These are phyloP conservation scores for Arachnomyces sp. DNA, from an alignment of 2,329 filamentous ascomycete genomes.

Conservation along the genomic window DNA sequence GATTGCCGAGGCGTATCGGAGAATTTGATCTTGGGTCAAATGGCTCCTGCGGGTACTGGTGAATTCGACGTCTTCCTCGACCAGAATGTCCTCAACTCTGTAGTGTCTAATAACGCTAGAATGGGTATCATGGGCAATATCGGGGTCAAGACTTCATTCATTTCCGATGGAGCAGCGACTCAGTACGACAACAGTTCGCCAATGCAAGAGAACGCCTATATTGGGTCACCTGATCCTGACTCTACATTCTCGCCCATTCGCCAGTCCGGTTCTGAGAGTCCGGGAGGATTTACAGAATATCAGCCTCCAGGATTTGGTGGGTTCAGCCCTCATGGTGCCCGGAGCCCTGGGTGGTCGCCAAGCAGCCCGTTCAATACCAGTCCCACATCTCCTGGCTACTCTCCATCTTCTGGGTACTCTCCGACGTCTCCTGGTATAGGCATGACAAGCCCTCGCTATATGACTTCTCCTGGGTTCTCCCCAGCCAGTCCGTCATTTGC, in stretches of 20 bases:
- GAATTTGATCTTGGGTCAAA: slow-evolving; percentile 95
- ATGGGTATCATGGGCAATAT: slow-evolving; percentile 74
- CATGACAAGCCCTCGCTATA: slow-evolving; percentile 48
- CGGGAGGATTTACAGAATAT: slow-evolving; percentile 54
- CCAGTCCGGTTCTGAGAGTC: slow-evolving; percentile 56
- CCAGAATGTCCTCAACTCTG: slow-evolving; percentile 89
- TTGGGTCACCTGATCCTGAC: slow-evolving; percentile 56
- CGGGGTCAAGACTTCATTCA: slow-evolving; percentile 63
- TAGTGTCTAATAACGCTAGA: slow-evolving; percentile 84
- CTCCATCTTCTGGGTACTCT: slow-evolving; percentile 56
- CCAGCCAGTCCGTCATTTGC: slow-evolving; percentile 47
- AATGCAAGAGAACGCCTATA: slow-evolving; percentile 51
- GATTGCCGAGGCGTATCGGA: slow-evolving; percentile 98
- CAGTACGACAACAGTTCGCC: slow-evolving; percentile 74
- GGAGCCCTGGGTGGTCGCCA: slow-evolving; percentile 58
- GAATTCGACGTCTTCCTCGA: slow-evolving; percentile 92
- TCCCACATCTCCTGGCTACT: slow-evolving; percentile 62
- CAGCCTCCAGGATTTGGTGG: slow-evolving; percentile 60
- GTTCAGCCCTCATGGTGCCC: slow-evolving; percentile 59
- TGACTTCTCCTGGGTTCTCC: slow-evolving; percentile 46
- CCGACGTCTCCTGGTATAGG: slow-evolving; percentile 63
- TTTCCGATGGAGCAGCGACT: slow-evolving; percentile 74
- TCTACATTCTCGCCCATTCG: slow-evolving; percentile 64
- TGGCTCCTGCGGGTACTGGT: slow-evolving; percentile 93
- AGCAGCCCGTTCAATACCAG: slow-evolving; percentile 69